Evolutionary conservation across 164 flowering plant genomes (phyloP).

Genomic region (Vitis labrusca): DNA sequence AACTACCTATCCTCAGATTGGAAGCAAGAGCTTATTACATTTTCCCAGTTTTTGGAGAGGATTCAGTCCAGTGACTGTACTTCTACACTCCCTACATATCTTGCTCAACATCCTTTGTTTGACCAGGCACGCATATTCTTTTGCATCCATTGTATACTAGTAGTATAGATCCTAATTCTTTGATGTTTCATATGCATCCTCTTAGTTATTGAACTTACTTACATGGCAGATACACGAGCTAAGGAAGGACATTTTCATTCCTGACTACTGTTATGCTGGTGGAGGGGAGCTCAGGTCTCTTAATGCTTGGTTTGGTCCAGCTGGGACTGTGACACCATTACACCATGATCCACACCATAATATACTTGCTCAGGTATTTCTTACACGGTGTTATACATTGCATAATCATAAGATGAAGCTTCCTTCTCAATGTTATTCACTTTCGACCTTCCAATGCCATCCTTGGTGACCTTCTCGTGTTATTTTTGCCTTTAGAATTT

Average conservation of each 20-base stretch:
- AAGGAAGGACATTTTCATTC: slow-evolving; percentile 72
- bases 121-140: slow-evolving; percentile 61
- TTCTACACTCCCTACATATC: slow-evolving; percentile 58
- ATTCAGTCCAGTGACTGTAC: slow-evolving; percentile 44
- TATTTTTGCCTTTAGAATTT: not conserved
- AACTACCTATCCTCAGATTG: slow-evolving; percentile 82
- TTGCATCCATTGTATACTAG: not conserved
- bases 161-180: not conserved
- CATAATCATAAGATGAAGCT: not conserved
- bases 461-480: too few species aligned
- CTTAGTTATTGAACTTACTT: slow-evolving; percentile 1
- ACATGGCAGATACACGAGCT: slow-evolving; percentile 70
- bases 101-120: slow-evolving; percentile 96
- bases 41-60: slow-evolving; percentile 87
- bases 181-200: not conserved
- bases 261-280: slow-evolving; percentile 90
- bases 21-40: slow-evolving; percentile 95
- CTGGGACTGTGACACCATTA: slow-evolving; percentile 94
- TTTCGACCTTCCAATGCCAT: too few species aligned
- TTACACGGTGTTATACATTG: not conserved
- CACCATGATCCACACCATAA: slow-evolving; percentile 99
- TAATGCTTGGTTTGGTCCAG: slow-evolving; percentile 99
- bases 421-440: not conserved
- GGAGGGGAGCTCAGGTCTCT: slow-evolving; percentile 87
- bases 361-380: slow-evolving; percentile 88